These are phyloP conservation scores for Colletotrichum sp. DNA, from an alignment of 2,329 filamentous ascomycete genomes.

Conservation along the genomic window DNA sequence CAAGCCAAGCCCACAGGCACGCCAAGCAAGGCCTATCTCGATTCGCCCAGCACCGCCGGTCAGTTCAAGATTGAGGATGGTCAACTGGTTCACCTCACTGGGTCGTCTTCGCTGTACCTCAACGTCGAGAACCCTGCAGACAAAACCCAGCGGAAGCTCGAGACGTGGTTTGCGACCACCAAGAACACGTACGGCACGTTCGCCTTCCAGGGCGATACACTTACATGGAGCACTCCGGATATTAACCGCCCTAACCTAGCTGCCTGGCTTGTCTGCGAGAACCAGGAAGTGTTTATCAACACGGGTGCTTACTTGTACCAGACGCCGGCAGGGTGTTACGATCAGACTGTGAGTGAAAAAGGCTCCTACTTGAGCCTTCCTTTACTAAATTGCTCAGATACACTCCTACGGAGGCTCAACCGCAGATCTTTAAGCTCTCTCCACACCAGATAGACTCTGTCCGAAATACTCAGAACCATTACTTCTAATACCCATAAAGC, in stretches of 20 bases:
- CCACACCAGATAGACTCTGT: neutral
- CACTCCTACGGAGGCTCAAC: conserved; percentile 21
- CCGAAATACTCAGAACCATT: neutral
- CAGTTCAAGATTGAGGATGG: conserved; percentile 62
- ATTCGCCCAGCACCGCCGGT: conserved; percentile 56
- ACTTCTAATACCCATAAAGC: neutral
- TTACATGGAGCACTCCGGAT: conserved; percentile 56
- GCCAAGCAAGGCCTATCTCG: conserved; percentile 54
- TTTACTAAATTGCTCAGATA: conserved; percentile 10
- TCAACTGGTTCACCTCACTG: conserved; percentile 58
- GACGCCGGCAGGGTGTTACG: conserved; percentile 61
- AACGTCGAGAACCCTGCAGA: conserved; percentile 51
- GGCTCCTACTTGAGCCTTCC: neutral
- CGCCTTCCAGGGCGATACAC: conserved; percentile 60
- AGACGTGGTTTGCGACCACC: conserved; percentile 54
- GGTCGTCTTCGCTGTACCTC: conserved; percentile 46
- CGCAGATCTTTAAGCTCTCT: conserved; percentile 2
- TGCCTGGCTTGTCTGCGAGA: conserved; percentile 63
- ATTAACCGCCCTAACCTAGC: conserved; percentile 58
- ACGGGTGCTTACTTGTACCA: conserved; percentile 63
- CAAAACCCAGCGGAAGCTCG: conserved; percentile 50
- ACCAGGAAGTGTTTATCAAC: conserved; percentile 60
- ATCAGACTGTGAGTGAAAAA: conserved; percentile 56
- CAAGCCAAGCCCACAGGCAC: conserved; percentile 49
- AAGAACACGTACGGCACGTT: conserved; percentile 62